Percentiles rank a stretch among this genome's conserved stretches.
These are phyloP conservation scores for Maudiozyma barnettii DNA, from an alignment of 805 yeast genomes.

Conservation along the genomic window DNA sequence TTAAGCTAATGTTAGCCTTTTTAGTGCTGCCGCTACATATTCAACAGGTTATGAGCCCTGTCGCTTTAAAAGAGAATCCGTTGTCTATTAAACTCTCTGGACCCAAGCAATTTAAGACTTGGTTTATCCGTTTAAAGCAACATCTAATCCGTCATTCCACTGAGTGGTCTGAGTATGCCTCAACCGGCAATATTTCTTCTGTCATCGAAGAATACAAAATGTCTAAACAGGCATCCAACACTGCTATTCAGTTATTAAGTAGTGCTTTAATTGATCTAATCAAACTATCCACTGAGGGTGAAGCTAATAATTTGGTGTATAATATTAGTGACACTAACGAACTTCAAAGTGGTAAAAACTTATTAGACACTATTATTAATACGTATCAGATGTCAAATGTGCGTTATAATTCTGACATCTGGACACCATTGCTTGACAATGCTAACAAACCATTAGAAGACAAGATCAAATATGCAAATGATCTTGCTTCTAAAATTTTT, in stretches of 20 bases:
- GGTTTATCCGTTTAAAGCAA: background rate
- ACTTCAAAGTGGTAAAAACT: background rate
- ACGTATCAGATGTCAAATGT: background rate
- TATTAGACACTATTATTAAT: background rate
- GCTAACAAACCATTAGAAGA: background rate
- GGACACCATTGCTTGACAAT: background rate
- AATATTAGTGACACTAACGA: background rate
- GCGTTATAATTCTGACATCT: background rate
- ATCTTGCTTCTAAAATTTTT: background rate
- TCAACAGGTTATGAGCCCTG: no score
- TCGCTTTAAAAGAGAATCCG: no score
- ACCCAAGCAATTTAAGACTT: background rate
- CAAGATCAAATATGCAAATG: background rate
- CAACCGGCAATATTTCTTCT: background rate
- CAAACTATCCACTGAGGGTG: background rate
- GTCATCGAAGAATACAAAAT: background rate
- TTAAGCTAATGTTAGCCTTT: no score
- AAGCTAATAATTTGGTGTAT: background rate
- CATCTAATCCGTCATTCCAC: background rate
- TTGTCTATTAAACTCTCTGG: background rate
- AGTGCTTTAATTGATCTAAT: background rate
- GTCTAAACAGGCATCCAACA: background rate
- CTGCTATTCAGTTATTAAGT: background rate
- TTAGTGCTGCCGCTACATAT: no score
- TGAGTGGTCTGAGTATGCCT: background rate